These are phyloP conservation scores for Alternaria postmessia DNA, from an alignment of 2,329 filamentous ascomycete species.

Conservation along the genomic window DNA sequence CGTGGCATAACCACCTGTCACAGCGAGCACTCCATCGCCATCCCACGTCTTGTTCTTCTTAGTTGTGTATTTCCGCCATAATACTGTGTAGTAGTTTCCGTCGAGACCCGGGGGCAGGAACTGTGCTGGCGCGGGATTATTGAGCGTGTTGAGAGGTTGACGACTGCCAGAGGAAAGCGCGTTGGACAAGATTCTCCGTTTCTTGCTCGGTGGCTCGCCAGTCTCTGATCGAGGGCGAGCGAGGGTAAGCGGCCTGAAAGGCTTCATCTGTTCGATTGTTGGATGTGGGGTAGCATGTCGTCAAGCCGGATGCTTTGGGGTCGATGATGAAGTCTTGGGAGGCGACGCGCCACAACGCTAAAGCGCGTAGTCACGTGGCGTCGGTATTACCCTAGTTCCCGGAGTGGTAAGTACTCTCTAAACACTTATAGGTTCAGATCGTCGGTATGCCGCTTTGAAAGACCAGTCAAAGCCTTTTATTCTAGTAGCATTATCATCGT, in stretches of 20 bases:
- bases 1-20: constrained; percentile 65
- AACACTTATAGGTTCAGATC: neutral
- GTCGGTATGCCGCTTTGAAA: neutral
- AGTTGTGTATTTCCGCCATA: constrained; percentile 70
- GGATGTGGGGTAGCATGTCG: neutral
- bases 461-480: neutral
- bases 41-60: constrained; percentile 84
- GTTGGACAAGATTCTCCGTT: constrained; percentile 50
- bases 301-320: neutral
- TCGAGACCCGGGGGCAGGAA: constrained; percentile 33
- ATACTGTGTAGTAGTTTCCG: constrained; percentile 54
- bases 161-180: constrained; percentile 34
- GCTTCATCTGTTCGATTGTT: constrained; percentile 37
- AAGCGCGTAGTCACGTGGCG: constrained; percentile 22
- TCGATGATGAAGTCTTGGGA: neutral
- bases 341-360: neutral
- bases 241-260: constrained; percentile 47
- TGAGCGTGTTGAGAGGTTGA: constrained; percentile 42
- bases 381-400: neutral
- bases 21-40: constrained; percentile 71
- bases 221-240: constrained; percentile 30
- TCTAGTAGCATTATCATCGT: neutral
- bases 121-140: constrained; percentile 29
- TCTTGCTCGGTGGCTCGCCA: constrained; percentile 52
- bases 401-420: neutral